phyloP scores from a whole-genome alignment of 176 grass and related monocot genomes.

The Bonia amplexicaulis region DNA sequence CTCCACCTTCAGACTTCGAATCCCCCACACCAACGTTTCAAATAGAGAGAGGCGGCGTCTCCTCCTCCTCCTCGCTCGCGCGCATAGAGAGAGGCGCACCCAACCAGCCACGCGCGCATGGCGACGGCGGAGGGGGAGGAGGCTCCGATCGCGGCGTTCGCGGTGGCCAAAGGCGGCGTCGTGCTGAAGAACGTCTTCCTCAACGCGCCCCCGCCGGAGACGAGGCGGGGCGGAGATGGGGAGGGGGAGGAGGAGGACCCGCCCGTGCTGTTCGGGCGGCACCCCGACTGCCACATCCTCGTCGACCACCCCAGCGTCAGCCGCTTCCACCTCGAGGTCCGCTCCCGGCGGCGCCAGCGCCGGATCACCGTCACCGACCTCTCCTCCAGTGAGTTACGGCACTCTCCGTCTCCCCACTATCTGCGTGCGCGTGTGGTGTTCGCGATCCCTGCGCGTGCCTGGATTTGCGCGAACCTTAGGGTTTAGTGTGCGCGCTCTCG shows the following conservation, averaged over 20 bases:
- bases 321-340: conserved; percentile 72
- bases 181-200: conserved; percentile 83
- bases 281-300: conserved; percentile 71
- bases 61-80: not conserved
- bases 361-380: conserved; percentile 68
- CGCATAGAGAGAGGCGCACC: not conserved
- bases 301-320: conserved; percentile 94
- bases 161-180: conserved; percentile 61
- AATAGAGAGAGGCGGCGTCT: not conserved
- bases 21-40: not conserved
- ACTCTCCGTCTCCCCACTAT: not conserved
- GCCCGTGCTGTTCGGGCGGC: conserved; percentile 58
- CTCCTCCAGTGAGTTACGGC: conserved; percentile 47
- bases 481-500: not conserved
- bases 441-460: not conserved
- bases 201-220: conserved; percentile 34
- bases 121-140: not conserved
- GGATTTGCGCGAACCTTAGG: not conserved
- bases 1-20: not conserved
- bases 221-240: not conserved
- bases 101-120: not conserved
- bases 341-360: conserved; percentile 26
- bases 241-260: conserved; percentile 24
- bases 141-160: conserved; percentile 55
- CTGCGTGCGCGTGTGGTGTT: not conserved